Base-by-base conservation (phyloP, 2,329 filamentous ascomycete species). In the Paramyrothecium roridum region DNA sequence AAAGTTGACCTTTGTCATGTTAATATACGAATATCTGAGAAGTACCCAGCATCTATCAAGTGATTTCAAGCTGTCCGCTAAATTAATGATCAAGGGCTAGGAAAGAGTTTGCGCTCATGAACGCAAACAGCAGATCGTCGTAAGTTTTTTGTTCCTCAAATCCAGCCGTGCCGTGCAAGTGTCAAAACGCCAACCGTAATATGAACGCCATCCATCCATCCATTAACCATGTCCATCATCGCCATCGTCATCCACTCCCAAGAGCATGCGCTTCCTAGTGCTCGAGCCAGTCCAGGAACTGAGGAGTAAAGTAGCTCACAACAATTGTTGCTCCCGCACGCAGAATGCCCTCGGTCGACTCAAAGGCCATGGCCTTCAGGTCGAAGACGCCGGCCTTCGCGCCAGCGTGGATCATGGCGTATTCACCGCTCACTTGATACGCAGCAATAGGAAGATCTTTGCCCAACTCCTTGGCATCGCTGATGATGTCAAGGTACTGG, bases 381-480 rank as follows among this genome's bases (percentile, higher is more conserved):
- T 97, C 93, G 68, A 98, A 99, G 3, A 99, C 95, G 4, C 95
- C 95, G 1, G 95, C 93, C 72, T 96, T 96, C 50, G 95, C 95
- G 20, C 84, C 95, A 0, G 95, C 95, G 68, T 97, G 91, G 52
- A 99, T 95, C 95, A 98, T 98, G 61, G 95, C 93, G 69, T 88
- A 99, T 77, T 99, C 95, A 63, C 95, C 95, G 66, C 90, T 95
- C 56, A 99, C 95, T 72, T 99, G 95, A 73, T 99, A 99, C 21
- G 95, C 93, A 1, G 95, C 93, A 37, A 99, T 83, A 2, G 95
- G 95, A 72, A 98, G 81, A 71, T 98, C 92, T 69, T 87, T 89
- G 56, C 91, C 93, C 53, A 98, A 83, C 53, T 97, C 92, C 79
- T 96, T 98, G 53, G 95, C 95, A 69, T 99, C 95, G 63, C 90